Conservation (phyloP, 2,329 filamentous ascomycete species). For the Colletotrichum liriopes region DNA sequence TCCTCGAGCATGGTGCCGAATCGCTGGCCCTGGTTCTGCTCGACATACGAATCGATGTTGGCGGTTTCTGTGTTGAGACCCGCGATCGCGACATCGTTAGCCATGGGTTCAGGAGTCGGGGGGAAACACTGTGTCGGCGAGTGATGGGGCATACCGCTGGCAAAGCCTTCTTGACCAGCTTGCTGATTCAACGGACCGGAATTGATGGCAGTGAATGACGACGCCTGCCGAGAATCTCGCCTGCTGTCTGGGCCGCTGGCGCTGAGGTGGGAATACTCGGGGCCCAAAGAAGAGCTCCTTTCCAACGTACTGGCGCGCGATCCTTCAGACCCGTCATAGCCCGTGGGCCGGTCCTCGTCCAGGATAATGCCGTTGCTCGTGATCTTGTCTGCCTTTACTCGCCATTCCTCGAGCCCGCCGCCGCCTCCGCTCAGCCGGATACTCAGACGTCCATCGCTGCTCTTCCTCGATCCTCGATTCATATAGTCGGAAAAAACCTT, state of each 20-base stretch:
- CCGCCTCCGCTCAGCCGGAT: constrained; percentile 61
- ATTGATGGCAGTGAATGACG: constrained; percentile 60
- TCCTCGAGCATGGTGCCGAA: constrained; percentile 32
- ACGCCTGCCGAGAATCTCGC: constrained; percentile 46
- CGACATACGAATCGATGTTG: constrained; percentile 37
- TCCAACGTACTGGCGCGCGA: constrained; percentile 52
- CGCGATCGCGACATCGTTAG: constrained; percentile 6
- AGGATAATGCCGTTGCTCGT: constrained; percentile 62
- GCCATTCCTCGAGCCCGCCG: constrained; percentile 71
- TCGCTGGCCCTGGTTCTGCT: constrained; percentile 37
- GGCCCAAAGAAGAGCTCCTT: constrained; percentile 48
- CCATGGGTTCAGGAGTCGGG: not conserved
- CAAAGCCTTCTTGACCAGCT: constrained; percentile 13
- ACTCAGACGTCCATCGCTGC: constrained; percentile 53
- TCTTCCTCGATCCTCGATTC: constrained; percentile 48
- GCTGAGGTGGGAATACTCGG: constrained; percentile 45
- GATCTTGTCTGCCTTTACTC: constrained; percentile 55
- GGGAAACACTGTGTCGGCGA: constrained; percentile 32
- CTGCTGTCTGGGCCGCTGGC: constrained; percentile 27
- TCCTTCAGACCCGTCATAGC: constrained; percentile 46
- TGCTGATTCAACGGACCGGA: not conserved
- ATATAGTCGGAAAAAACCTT: constrained; percentile 58
- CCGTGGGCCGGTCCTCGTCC: constrained; percentile 49
- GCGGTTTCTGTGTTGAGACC: not conserved
- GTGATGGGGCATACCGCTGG: constrained; percentile 19